Evolutionary conservation across 306 rosid species (phyloP).

Genomic region (Fragaria vesca): DNA sequence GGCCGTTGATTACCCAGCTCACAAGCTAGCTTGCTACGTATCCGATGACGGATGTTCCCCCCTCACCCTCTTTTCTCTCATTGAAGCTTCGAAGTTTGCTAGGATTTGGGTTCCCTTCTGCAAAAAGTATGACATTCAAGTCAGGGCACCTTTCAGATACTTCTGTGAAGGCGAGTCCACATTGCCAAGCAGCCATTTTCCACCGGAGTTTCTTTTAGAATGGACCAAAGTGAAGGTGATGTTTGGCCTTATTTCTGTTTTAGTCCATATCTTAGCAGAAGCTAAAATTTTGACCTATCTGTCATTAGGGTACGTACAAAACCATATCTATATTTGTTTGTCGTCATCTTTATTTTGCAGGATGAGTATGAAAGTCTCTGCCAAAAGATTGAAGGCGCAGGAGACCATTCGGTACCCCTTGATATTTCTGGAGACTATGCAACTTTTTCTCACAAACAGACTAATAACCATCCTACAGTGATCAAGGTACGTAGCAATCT

Average conservation of each 20-base stretch:
- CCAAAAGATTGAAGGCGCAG: constrained; percentile 13
- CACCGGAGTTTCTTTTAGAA: constrained; percentile 34
- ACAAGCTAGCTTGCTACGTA: constrained; percentile 72
- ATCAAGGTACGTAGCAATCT: constrained; percentile 42
- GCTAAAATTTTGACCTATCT: background rate
- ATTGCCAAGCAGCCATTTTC: background rate
- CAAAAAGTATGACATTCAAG: constrained; percentile 45
- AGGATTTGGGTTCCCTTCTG: constrained; percentile 68
- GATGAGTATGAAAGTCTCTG: constrained; percentile 23
- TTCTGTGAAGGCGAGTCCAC: constrained; percentile 27
- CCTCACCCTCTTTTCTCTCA: constrained; percentile 44
- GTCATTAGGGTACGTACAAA: background rate
- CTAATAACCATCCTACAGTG: constrained; percentile 45
- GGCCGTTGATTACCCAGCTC: constrained; percentile 69
- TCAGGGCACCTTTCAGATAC: constrained; percentile 65
- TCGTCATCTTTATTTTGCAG: background rate
- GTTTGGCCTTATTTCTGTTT: background rate
- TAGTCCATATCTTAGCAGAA: background rate
- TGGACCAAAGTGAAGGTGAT: constrained; percentile 42
- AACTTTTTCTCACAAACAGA: constrained; percentile 35
- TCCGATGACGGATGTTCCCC: constrained; percentile 78
- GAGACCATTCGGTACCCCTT: background rate
- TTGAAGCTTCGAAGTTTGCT: constrained; percentile 56
- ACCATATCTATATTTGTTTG: background rate
- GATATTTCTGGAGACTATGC: constrained; percentile 29